These are phyloP conservation scores for Tetrahymena elliotti DNA, from an alignment of 73 alveolate species.

Conservation along the genomic window DNA sequence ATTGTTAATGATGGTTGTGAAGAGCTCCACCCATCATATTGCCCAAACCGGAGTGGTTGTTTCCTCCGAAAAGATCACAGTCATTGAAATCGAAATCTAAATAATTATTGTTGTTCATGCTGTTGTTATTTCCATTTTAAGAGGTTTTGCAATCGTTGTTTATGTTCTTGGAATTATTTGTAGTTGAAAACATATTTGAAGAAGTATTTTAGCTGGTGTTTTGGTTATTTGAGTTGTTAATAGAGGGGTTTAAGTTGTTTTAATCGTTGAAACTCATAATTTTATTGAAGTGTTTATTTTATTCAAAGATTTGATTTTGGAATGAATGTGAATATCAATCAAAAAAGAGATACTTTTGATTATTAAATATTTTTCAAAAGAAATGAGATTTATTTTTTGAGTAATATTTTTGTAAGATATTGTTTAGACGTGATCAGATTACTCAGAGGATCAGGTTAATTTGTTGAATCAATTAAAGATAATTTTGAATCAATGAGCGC, in stretches of 20 bases:
- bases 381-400: not conserved
- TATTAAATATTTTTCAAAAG: not conserved
- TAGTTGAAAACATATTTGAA: not conserved
- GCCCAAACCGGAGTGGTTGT: not conserved
- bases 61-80: constrained; percentile 1
- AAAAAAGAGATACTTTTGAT: not conserved
- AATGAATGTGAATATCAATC: not conserved
- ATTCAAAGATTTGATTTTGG: not conserved
- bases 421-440: not conserved
- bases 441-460: not conserved
- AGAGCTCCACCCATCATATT: not conserved
- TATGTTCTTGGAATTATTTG: not conserved
- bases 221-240: not conserved
- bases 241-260: not conserved
- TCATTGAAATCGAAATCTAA: not conserved
- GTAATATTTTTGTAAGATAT: not conserved
- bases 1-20: not conserved
- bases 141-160: not conserved
- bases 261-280: not conserved
- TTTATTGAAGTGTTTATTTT: not conserved
- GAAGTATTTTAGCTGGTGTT: not conserved
- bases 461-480: not conserved
- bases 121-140: not conserved
- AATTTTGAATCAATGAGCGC: not conserved
- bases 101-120: not conserved